Conservation (phyloP, 805 yeast genomes). For the Priceomyces fermenticarens region DNA sequence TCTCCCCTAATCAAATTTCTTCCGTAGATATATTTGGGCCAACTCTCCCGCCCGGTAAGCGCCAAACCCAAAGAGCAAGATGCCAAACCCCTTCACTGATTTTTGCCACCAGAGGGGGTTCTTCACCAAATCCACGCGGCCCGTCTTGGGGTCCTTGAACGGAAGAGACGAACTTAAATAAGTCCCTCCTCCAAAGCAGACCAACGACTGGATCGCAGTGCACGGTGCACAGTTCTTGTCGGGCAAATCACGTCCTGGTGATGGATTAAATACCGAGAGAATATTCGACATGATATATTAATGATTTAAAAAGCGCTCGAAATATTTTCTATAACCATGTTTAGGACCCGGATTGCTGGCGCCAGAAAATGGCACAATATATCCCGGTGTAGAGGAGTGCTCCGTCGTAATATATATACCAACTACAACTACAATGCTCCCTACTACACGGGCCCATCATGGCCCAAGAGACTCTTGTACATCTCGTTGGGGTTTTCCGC, state of each 20-base stretch:
- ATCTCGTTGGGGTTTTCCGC: conserved; percentile 10
- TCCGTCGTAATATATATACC: too few species aligned
- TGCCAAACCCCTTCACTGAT: conserved; percentile 29
- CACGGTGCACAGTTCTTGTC: conserved; percentile 33
- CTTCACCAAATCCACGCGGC: conserved; percentile 28
- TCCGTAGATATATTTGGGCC: conserved; percentile 17
- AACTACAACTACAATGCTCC: conserved; percentile 11
- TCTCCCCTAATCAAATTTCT: conserved; percentile 1
- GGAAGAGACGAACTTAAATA: conserved; percentile 26
- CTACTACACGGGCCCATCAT: conserved; percentile 9
- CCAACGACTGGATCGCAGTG: conserved; percentile 33
- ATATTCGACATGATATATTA: conserved; percentile 27
- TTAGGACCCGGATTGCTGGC: too few species aligned
- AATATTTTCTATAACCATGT: too few species aligned
- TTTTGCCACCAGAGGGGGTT: conserved; percentile 42
- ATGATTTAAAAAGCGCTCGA: not conserved
- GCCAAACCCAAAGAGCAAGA: conserved; percentile 34
- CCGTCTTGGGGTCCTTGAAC: conserved; percentile 28
- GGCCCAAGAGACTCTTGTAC: conserved; percentile 11
- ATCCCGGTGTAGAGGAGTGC: too few species aligned
- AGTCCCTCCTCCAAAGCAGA: conserved; percentile 31
- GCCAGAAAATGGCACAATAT: too few species aligned
- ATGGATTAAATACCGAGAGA: conserved; percentile 33
- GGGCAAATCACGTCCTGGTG: conserved; percentile 24
- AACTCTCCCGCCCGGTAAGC: conserved; percentile 33